These are phyloP conservation scores for Erysimum pusillum DNA, from an alignment of 441 rosid species.

Conservation along the genomic window DNA sequence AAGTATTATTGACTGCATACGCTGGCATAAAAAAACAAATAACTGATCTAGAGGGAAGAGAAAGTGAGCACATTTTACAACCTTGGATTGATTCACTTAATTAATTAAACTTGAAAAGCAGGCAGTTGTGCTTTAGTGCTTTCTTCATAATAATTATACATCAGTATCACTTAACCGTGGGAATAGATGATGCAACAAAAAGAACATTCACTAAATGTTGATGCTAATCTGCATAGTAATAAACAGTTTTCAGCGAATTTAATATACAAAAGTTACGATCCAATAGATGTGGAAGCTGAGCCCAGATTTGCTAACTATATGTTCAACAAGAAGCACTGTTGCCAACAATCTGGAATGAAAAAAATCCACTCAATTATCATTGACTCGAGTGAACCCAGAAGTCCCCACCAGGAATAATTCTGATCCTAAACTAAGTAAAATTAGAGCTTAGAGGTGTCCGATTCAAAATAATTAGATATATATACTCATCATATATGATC, in stretches of 20 bases:
- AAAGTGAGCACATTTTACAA: constrained; percentile 12
- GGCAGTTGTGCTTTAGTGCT: constrained; percentile 16
- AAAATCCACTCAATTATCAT: not conserved
- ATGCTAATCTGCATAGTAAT: constrained; percentile 33
- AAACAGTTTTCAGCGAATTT: constrained; percentile 23
- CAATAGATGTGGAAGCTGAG: constrained; percentile 1
- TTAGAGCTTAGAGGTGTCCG: not conserved
- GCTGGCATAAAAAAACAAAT: not conserved
- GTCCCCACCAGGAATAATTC: not conserved
- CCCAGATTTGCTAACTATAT: not conserved
- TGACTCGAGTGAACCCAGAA: constrained; percentile 6
- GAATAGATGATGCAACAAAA: constrained; percentile 25
- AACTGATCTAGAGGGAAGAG: constrained; percentile 5
- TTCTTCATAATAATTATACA: constrained; percentile 4
- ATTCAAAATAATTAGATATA: too few relatives aligned
- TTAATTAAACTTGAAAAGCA: constrained; percentile 9
- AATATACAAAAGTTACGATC: constrained; percentile 20
- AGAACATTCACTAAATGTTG: constrained; percentile 24
- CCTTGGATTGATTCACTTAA: constrained; percentile 9
- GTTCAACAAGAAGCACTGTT: not conserved
- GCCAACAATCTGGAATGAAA: constrained; percentile 6
- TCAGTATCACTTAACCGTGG: constrained; percentile 4
- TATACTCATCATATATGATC: not conserved
- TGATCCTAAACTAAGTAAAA: constrained; percentile 12
- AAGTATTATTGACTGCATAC: constrained; percentile 30